Percentiles rank a stretch among this genome's conserved stretches.
These are phyloP conservation scores for Penicillium odoratum DNA, from an alignment of 495 filamentous ascomycete species.

Conservation along the genomic window DNA sequence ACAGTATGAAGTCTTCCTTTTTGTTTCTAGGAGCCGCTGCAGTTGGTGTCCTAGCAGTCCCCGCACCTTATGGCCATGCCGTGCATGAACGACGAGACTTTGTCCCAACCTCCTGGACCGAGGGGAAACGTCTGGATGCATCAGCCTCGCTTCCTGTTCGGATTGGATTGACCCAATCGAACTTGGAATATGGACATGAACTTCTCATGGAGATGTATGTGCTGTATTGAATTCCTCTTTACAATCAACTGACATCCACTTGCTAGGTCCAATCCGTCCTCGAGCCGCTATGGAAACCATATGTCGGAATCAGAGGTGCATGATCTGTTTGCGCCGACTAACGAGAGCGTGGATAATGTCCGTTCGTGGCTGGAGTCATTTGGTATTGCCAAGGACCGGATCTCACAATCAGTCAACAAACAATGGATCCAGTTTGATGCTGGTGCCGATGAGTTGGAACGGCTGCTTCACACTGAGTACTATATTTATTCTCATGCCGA, in stretches of 20 bases:
- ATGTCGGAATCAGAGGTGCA: constrained; percentile 44
- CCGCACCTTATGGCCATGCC: constrained; percentile 27
- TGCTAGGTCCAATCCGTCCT: constrained; percentile 40
- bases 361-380: constrained; percentile 49
- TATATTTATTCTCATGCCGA: constrained; percentile 52
- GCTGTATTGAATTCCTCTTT: neutral
- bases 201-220: constrained; percentile 55
- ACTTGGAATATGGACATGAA: constrained; percentile 52
- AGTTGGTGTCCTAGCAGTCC: constrained; percentile 29
- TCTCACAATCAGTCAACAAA: constrained; percentile 47
- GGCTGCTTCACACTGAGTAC: constrained; percentile 58
- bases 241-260: neutral
- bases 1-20: constrained; percentile 32
- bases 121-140: constrained; percentile 29
- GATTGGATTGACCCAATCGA: constrained; percentile 56
- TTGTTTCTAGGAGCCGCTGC: constrained; percentile 31
- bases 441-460: constrained; percentile 51
- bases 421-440: constrained; percentile 59
- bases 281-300: constrained; percentile 55
- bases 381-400: constrained; percentile 46
- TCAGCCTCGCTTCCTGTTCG: constrained; percentile 49
- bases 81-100: constrained; percentile 43
- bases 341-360: constrained; percentile 42
- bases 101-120: constrained; percentile 35
- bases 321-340: constrained; percentile 51